phyloP scores from a whole-genome alignment of 2,329 filamentous ascomycete genomes.

The Lasiodiplodia sp. region DNA sequence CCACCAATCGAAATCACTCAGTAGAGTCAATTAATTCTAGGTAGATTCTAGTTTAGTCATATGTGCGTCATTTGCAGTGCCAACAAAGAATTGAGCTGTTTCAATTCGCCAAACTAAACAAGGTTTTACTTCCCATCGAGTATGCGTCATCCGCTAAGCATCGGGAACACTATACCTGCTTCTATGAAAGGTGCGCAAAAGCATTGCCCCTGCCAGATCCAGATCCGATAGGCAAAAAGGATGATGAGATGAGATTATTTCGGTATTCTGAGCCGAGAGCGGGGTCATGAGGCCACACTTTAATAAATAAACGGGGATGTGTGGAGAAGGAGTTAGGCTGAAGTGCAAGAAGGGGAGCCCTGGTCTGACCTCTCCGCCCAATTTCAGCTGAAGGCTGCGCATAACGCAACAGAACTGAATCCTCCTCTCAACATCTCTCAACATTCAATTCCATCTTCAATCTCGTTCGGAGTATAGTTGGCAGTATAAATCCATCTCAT shows the following conservation, averaged over 20 bases:
- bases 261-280: neutral
- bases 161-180: neutral
- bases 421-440: neutral
- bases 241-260: neutral
- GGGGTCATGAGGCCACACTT: neutral
- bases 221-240: neutral
- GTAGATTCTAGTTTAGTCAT: too few relatives aligned
- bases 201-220: neutral
- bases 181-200: neutral
- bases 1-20: too few relatives aligned
- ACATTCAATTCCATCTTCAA: neutral
- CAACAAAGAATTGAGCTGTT: too few relatives aligned
- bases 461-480: fast-evolving
- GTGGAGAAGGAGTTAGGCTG: neutral
- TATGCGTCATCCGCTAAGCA: too few relatives aligned
- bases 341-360: neutral
- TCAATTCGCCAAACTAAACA: too few relatives aligned
- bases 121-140: too few relatives aligned
- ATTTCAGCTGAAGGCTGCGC: neutral
- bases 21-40: too few relatives aligned
- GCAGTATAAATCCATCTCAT: neutral
- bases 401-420: neutral
- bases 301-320: neutral
- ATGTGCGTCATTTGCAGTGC: too few relatives aligned
- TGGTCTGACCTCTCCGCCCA: neutral